Percentiles rank a stretch among this genome's conserved stretches.
Conservation (phyloP, 73 alveolate species). For the Stentor coeruleus region DNA sequence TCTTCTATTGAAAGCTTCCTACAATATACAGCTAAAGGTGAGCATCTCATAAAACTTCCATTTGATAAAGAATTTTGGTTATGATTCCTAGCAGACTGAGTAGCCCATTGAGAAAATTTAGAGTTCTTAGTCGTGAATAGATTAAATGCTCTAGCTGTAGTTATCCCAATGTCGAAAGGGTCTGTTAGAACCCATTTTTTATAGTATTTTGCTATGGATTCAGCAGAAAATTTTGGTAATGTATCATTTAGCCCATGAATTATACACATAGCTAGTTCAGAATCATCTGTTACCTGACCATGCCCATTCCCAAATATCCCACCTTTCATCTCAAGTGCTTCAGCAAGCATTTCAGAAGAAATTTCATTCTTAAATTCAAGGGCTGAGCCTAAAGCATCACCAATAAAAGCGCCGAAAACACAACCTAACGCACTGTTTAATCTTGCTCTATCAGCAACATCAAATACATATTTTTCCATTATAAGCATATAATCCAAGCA, state of each 20-base stretch:
- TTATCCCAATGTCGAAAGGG: constrained; percentile 45
- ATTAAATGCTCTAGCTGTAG: constrained; percentile 27
- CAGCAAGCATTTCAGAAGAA: neutral
- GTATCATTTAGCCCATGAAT: constrained; percentile 20
- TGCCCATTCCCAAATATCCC: constrained; percentile 30
- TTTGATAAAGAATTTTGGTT: constrained; percentile 27
- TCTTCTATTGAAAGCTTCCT: neutral
- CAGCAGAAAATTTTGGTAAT: constrained; percentile 1
- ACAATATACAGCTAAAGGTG: constrained; percentile 43
- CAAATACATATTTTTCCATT: no score
- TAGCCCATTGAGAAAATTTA: neutral
- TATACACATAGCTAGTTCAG: constrained; percentile 40
- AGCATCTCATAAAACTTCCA: constrained; percentile 35
- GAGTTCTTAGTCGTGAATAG: neutral
- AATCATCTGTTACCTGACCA: constrained; percentile 51
- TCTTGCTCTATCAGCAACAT: no score
- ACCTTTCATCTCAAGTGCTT: constrained; percentile 33
- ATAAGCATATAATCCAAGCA: no score
- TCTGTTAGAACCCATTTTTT: constrained; percentile 25
- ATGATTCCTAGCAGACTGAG: neutral
- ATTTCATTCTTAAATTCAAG: constrained; percentile 25
- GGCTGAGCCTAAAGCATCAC: constrained; percentile 52
- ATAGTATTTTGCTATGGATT: constrained; percentile 19
- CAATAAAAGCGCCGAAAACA: constrained; percentile 47
- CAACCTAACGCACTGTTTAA: no score